Conservation (phyloP, 305 asterid genomes). For the Ilex paraguariensis region DNA sequence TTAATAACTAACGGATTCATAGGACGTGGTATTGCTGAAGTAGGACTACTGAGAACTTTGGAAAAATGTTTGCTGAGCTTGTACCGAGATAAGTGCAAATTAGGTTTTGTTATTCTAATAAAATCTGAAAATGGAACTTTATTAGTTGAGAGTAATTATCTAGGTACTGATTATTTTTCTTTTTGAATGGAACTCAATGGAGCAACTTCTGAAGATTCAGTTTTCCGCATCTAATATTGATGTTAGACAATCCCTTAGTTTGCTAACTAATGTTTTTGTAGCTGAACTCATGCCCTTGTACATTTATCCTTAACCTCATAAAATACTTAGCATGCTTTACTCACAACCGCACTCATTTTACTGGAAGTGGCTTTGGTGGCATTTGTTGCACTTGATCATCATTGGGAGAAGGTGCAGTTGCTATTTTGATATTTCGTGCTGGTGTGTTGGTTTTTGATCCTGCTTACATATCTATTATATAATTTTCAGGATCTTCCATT, state of each 20-base stretch:
- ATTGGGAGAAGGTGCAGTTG: constrained; percentile 67
- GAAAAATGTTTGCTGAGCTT: too few species aligned
- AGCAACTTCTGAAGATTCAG: background rate
- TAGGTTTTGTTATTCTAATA: too few species aligned
- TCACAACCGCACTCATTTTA: constrained; percentile 47
- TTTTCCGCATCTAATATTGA: too few species aligned
- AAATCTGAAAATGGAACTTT: background rate
- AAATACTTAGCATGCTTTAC: constrained; percentile 49
- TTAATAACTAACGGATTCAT: too few species aligned
- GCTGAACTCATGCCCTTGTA: constrained; percentile 6
- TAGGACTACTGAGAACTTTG: too few species aligned
- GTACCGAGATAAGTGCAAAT: too few species aligned
- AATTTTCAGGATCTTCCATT: constrained; percentile 60
- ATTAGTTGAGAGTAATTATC: too few species aligned
- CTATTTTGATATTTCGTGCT: constrained; percentile 4
- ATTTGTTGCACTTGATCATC: constrained; percentile 70
- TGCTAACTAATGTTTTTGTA: background rate
- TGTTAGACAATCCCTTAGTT: background rate
- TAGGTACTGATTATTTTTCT: too few species aligned
- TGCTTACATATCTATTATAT: constrained; percentile 13
- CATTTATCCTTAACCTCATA: constrained; percentile 36
- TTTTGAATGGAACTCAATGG: background rate
- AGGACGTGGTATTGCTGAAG: too few species aligned
- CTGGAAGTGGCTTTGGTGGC: constrained; percentile 57
- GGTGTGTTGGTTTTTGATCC: constrained; percentile 8